Conservation (phyloP, 2,329 filamentous ascomycete species). For the Plectosphaerella cucumerina region DNA sequence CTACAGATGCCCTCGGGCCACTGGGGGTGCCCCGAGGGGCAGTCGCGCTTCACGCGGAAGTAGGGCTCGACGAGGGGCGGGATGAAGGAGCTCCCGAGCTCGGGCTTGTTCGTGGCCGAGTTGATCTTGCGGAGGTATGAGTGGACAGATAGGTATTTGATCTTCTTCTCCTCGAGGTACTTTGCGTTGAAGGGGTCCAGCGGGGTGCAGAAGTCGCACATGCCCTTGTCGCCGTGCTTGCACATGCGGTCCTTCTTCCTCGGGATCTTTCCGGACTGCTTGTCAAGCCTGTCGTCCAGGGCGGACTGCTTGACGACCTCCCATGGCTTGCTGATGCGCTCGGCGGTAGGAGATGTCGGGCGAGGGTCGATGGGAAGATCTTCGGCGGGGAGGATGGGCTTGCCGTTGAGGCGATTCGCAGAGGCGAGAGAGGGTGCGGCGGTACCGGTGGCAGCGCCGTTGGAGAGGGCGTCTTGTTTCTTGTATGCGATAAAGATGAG, state of each 20-base stretch:
- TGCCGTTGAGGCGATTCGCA: conserved; percentile 72
- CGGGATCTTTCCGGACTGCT: conserved; percentile 82
- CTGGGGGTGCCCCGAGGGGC: conserved; percentile 85
- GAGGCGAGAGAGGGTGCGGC: conserved; percentile 30
- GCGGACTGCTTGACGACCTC: conserved; percentile 84
- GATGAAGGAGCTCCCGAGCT: conserved; percentile 91
- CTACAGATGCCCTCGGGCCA: conserved; percentile 98
- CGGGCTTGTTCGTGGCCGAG: conserved; percentile 91
- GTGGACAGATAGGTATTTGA: conserved; percentile 97
- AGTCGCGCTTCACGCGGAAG: conserved; percentile 83
- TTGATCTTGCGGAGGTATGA: conserved; percentile 93
- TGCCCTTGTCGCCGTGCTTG: conserved; percentile 90
- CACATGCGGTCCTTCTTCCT: conserved; percentile 85
- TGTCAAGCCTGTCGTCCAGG: conserved; percentile 83
- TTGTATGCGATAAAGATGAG: conserved; percentile 84
- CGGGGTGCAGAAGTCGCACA: conserved; percentile 99
- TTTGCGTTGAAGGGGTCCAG: conserved; percentile 88
- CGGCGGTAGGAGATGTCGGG: conserved; percentile 49
- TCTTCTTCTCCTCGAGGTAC: conserved; percentile 92
- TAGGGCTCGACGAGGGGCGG: conserved; percentile 90
- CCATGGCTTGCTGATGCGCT: conserved; percentile 83
- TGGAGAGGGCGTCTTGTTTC: conserved; percentile 44
- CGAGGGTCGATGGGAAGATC: conserved; percentile 60
- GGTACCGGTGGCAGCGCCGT: conserved; percentile 28
- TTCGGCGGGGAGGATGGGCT: conserved; percentile 66